Conservation (phyloP, 2,329 filamentous ascomycete genomes). For the Neopestalotiopsis sp. region DNA sequence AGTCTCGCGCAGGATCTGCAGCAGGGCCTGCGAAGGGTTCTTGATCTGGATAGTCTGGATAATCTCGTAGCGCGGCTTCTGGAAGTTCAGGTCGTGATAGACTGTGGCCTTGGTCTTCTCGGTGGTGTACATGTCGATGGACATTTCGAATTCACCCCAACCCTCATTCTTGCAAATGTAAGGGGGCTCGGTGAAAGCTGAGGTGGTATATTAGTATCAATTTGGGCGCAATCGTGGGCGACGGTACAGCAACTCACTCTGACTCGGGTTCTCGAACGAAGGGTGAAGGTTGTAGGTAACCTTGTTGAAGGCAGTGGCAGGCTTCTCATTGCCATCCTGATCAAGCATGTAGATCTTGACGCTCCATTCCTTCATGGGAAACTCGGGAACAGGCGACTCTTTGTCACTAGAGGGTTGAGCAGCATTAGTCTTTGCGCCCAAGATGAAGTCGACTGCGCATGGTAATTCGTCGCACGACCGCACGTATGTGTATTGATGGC, state of each 20-base stretch:
- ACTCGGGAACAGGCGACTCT: slow-evolving; percentile 81
- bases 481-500: slow-evolving; percentile 11
- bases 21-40: slow-evolving; percentile 87
- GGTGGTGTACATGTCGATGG: slow-evolving; percentile 78
- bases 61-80: slow-evolving; percentile 78
- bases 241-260: slow-evolving; percentile 65
- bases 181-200: slow-evolving; percentile 82
- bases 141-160: slow-evolving; percentile 98
- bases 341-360: slow-evolving; percentile 86
- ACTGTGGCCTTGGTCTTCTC: slow-evolving; percentile 81
- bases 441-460: not conserved
- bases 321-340: slow-evolving; percentile 81
- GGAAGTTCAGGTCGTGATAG: slow-evolving; percentile 91
- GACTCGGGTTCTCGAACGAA: slow-evolving; percentile 84
- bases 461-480: not conserved
- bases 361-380: slow-evolving; percentile 91
- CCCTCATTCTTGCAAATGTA: slow-evolving; percentile 93
- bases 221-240: not conserved
- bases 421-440: not conserved
- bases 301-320: slow-evolving; percentile 88
- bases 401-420: slow-evolving; percentile 65
- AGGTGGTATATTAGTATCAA: slow-evolving; percentile 22
- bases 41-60: slow-evolving; percentile 85
- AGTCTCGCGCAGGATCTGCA: slow-evolving; percentile 80
- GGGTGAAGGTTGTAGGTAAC: slow-evolving; percentile 93